phyloP scores from a whole-genome alignment of 805 yeast genomes.

The Barnettozyma sucrosica region DNA sequence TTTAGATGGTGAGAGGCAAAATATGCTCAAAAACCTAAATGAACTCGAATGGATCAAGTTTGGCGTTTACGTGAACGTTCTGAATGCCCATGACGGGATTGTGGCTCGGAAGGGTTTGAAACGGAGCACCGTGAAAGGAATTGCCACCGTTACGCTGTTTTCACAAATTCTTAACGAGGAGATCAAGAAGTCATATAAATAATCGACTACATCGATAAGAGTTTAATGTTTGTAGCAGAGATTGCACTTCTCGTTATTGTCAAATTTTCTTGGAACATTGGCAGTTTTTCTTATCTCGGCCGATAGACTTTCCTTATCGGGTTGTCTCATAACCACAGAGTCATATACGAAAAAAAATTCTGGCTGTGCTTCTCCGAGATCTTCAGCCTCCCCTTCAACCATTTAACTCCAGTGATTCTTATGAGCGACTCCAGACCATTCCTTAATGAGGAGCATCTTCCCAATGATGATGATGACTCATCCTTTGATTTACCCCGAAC shows the following conservation, averaged over 20 bases:
- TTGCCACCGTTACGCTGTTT: slow-evolving; percentile 49
- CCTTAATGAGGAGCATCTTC: slow-evolving; percentile 1
- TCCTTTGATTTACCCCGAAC: neutral
- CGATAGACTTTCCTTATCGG: neutral
- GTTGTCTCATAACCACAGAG: neutral
- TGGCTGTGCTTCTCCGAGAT: neutral
- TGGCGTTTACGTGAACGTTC: slow-evolving; percentile 61
- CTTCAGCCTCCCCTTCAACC: neutral
- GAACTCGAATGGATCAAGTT: slow-evolving; percentile 69
- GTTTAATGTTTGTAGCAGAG: neutral
- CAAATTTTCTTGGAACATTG: too few species aligned
- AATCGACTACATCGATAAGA: neutral
- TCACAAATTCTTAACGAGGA: slow-evolving; percentile 23
- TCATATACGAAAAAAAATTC: neutral
- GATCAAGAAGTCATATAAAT: slow-evolving; percentile 6
- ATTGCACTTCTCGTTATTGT: too few species aligned
- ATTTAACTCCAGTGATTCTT: neutral
- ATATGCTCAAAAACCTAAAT: slow-evolving; percentile 52
- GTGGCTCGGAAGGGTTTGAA: slow-evolving; percentile 67
- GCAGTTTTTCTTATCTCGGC: neutral
- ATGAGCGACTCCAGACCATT: slow-evolving; percentile 2
- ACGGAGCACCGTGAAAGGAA: slow-evolving; percentile 43
- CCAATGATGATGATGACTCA: slow-evolving; percentile 7
- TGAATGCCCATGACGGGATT: slow-evolving; percentile 84
- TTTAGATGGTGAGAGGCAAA: slow-evolving; percentile 32